Evolutionary conservation across 352 stramenopile genomes (phyloP), one percentile per base, ranked within the genome.

Genomic region (Thraustochytrium sp.): DNA sequence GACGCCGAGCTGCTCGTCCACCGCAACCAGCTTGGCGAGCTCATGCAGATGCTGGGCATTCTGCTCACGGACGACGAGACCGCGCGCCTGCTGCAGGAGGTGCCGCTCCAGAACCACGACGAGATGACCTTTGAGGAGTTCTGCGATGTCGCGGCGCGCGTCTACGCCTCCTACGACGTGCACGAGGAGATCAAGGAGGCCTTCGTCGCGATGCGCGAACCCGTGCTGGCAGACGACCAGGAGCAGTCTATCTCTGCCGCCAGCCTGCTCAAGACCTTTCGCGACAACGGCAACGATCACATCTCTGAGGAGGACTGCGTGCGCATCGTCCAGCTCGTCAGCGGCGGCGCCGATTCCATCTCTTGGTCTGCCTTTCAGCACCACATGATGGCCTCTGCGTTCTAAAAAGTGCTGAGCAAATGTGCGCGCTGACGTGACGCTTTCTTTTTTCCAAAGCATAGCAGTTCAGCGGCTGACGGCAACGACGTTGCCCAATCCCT

Each of bases 91-190:
- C 21, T 72, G 59, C 59, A 72, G 40, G 59, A 72, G 40, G 59
- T 72, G 26, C 23, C 59, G 11, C 26, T 72, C 1, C 59, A 72
- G 40, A 72, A 72, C 40, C 40, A 72, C 8, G 59, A 72, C 26
- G 59, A 72, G 40, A 72, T 72, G 59, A 11, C 13, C 59, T 72
- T 72, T 31, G 59, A 72, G 34, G 59, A 72, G 59, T 72, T 72
- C 26, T 72, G 59, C 40, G 59, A 72, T 5, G 59, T 72, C 5
- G 59, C 59, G 11, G 34, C 59, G 40, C 59, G 59, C 59, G 59
- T 72, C 16, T 72, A 72, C 26, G 59, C 59, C 9, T 49, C 59
- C 26, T 72, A 72, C 40, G 59, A 72, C 40, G 59, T 72, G 23
- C 59, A 72, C 40, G 59, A 72, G 26, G 59, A 72, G 26, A 72